Evolutionary conservation across 2,329 filamentous ascomycete genomes (phyloP).

Genomic region (Colletotrichum liriopes): DNA sequence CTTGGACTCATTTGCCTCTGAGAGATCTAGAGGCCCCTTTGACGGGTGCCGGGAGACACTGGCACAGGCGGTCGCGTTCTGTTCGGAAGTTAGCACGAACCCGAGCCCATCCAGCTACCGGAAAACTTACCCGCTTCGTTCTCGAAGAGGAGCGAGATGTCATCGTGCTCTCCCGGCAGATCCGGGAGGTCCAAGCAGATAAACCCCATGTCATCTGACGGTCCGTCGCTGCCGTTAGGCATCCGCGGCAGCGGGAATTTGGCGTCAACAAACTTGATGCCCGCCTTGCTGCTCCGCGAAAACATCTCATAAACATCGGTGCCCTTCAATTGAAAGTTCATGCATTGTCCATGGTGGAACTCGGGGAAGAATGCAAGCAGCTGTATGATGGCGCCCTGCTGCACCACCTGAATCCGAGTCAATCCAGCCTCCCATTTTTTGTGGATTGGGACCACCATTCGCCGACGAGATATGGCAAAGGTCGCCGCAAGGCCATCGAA

Average conservation of each 20-base stretch:
- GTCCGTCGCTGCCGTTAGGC: conserved; percentile 64
- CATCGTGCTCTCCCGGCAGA: conserved; percentile 92
- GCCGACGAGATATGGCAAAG: conserved; percentile 86
- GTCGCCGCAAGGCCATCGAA: conserved; percentile 81
- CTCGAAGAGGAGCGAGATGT: conserved; percentile 90
- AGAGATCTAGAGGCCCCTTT: conserved; percentile 62
- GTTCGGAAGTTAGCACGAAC: conserved; percentile 18
- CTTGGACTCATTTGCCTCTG: conserved; percentile 37
- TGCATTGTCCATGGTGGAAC: conserved; percentile 87
- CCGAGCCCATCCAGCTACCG: conserved; percentile 12
- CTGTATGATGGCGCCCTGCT: conserved; percentile 82
- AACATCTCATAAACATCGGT: conserved; percentile 87
- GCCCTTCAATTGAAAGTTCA: conserved; percentile 89
- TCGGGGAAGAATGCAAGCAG: conserved; percentile 90
- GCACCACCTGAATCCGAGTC: conserved; percentile 85
- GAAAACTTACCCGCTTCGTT: conserved; percentile 78
- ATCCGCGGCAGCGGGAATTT: conserved; percentile 88
- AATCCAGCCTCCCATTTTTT: conserved; percentile 93
- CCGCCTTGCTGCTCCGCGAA: conserved; percentile 75
- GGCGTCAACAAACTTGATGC: conserved; percentile 87
- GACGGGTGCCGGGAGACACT: conserved; percentile 70
- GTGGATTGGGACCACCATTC: conserved; percentile 93
- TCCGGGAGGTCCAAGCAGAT: conserved; percentile 90
- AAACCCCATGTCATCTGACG: conserved; percentile 77
- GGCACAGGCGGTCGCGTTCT: conserved; percentile 70